Percentiles rank a stretch among this genome's conserved stretches.
Conservation (phyloP, 768 basidiomycete genomes). For the Leucosporidium scottii region DNA sequence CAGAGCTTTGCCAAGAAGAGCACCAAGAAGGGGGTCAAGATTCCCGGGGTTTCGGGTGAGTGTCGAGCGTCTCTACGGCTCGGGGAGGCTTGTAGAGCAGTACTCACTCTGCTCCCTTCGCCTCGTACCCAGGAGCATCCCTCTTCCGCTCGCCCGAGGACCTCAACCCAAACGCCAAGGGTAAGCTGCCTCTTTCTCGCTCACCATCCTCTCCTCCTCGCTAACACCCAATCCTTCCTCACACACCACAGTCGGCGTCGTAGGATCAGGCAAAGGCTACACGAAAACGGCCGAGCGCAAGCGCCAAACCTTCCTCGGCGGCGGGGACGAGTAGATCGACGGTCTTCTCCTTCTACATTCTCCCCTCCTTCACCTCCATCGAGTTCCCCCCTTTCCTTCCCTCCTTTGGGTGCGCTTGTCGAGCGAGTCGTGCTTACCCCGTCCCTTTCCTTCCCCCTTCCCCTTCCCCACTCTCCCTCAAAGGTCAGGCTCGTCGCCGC, state of each 20-base stretch:
- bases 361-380: too few species aligned
- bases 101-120: neutral
- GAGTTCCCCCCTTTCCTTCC: too few species aligned
- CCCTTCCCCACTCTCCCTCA: too few species aligned
- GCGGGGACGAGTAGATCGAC: constrained; percentile 42
- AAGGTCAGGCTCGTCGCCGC: too few species aligned
- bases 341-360: too few species aligned
- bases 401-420: too few species aligned
- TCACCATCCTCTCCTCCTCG: neutral
- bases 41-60: constrained; percentile 62
- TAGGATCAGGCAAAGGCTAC: constrained; percentile 83
- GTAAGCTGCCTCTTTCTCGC: constrained; percentile 48
- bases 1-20: constrained; percentile 93
- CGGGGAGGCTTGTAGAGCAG: too few species aligned
- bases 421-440: too few species aligned
- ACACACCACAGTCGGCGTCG: constrained; percentile 65
- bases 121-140: constrained; percentile 63
- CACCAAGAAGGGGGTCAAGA: constrained; percentile 84
- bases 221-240: neutral
- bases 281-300: constrained; percentile 60
- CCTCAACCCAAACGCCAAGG: constrained; percentile 69
- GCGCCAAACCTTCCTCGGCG: constrained; percentile 66
- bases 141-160: constrained; percentile 76
- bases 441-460: too few species aligned
- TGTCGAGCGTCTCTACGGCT: neutral